These are phyloP conservation scores for Candida caryicola DNA, from an alignment of 805 yeast genomes.

Conservation along the genomic window DNA sequence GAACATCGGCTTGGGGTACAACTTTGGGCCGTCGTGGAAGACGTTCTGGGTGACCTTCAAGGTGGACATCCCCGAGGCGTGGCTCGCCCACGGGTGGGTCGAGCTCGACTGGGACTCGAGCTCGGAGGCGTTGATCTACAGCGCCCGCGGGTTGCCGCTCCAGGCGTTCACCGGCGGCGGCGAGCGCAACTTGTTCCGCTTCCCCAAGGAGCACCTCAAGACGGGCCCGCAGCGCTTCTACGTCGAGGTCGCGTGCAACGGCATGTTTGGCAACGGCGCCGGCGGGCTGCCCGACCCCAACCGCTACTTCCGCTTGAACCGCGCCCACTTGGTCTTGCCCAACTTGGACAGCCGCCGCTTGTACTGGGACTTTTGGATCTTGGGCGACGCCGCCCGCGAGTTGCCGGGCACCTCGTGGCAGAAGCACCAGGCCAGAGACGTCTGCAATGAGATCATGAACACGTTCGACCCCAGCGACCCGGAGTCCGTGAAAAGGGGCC, in stretches of 20 bases:
- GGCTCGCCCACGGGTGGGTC: constrained; percentile 50
- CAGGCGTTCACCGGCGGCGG: constrained; percentile 89
- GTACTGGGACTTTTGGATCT: constrained; percentile 78
- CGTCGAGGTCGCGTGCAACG: constrained; percentile 89
- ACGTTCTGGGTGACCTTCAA: constrained; percentile 87
- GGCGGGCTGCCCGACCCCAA: constrained; percentile 72
- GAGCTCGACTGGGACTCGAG: constrained; percentile 81
- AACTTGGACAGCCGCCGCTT: constrained; percentile 77
- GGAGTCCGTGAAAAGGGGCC: constrained; percentile 55
- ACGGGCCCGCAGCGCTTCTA: constrained; percentile 63
- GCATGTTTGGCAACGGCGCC: constrained; percentile 78
- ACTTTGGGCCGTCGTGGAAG: constrained; percentile 95
- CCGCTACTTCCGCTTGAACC: constrained; percentile 61
- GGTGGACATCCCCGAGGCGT: constrained; percentile 59
- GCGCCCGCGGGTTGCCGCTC: constrained; percentile 59
- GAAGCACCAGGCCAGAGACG: constrained; percentile 73
- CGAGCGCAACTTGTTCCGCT: constrained; percentile 69
- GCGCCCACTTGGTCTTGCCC: constrained; percentile 79
- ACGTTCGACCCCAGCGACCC: constrained; percentile 72
- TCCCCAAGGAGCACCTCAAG: constrained; percentile 48
- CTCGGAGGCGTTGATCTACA: constrained; percentile 82
- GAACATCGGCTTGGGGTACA: constrained; percentile 64
- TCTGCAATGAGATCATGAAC: constrained; percentile 83
- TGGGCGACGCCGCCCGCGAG: constrained; percentile 90
- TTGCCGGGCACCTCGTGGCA: constrained; percentile 74